phyloP scores from a whole-genome alignment of 495 filamentous ascomycete species.

The Acidiella bohemica region DNA sequence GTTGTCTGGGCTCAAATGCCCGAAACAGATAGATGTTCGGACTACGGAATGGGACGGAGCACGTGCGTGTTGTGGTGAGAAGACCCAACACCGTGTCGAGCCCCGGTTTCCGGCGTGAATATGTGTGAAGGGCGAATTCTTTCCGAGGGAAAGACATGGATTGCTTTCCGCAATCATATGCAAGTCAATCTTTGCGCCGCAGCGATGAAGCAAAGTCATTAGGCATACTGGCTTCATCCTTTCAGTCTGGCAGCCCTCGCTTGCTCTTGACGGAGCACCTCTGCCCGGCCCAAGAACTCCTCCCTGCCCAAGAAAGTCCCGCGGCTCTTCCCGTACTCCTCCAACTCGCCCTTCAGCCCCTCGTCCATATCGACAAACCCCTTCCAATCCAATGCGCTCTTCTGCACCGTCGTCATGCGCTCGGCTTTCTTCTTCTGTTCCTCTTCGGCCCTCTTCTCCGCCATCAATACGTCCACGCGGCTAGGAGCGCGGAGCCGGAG shows the following conservation, averaged over 20 bases:
- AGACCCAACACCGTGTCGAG: no score
- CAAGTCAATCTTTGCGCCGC: no score
- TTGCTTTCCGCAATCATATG: no score
- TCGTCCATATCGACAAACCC: conserved; percentile 84
- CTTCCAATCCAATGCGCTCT: conserved; percentile 89
- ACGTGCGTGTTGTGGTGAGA: no score
- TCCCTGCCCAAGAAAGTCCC: conserved; percentile 68
- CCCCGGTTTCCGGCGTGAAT: no score
- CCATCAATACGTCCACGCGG: conserved; percentile 23
- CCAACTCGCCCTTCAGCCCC: conserved; percentile 83
- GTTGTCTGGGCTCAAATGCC: no score
- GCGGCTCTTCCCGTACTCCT: conserved; percentile 69
- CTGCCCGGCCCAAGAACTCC: conserved; percentile 79
- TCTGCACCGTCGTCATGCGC: conserved; percentile 93
- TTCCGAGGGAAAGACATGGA: no score
- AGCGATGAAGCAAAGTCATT: no score
- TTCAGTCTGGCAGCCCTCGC: conserved; percentile 48
- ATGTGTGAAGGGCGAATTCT: no score
- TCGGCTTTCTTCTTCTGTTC: conserved; percentile 42
- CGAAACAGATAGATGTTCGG: no score
- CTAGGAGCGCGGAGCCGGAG: conserved; percentile 30
- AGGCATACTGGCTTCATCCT: no score
- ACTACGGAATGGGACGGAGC: no score
- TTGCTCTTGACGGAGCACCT: conserved; percentile 64
- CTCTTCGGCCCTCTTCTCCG: conserved; percentile 30